phyloP scores from a whole-genome alignment of 2,329 filamentous ascomycete species.

The Fusarium floridanum region DNA sequence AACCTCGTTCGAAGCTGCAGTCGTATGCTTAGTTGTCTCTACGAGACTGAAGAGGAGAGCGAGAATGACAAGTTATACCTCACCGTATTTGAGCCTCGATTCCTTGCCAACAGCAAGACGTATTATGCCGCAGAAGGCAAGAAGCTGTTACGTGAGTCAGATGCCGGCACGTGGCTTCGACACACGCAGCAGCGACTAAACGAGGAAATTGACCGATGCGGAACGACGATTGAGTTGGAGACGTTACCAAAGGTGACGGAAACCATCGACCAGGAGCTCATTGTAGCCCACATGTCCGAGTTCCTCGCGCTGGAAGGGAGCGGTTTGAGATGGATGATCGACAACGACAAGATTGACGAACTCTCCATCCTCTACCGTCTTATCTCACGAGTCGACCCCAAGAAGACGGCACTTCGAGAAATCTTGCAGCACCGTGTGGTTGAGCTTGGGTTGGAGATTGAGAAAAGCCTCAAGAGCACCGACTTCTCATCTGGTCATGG shows the following conservation, averaged over 20 bases:
- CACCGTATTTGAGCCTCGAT: constrained; percentile 83
- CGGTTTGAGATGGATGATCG: constrained; percentile 89
- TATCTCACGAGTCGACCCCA: constrained; percentile 80
- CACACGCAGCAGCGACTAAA: constrained; percentile 79
- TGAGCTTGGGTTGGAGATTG: constrained; percentile 85
- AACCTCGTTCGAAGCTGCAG: constrained; percentile 84
- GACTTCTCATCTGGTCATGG: constrained; percentile 61
- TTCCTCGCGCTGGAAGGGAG: constrained; percentile 88
- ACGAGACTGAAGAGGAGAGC: constrained; percentile 83
- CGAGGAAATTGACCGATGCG: constrained; percentile 87
- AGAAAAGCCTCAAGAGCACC: constrained; percentile 72
- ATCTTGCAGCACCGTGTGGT: constrained; percentile 81
- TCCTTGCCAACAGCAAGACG: constrained; percentile 74
- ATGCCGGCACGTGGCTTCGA: constrained; percentile 85
- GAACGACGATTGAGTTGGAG: constrained; percentile 80
- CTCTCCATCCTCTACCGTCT: constrained; percentile 85
- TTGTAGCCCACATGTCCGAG: constrained; percentile 81
- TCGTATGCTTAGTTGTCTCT: constrained; percentile 90
- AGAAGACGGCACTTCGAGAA: constrained; percentile 77
- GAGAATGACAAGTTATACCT: constrained; percentile 87
- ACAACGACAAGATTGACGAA: constrained; percentile 85
- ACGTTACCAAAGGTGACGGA: constrained; percentile 79
- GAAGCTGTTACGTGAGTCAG: constrained; percentile 78
- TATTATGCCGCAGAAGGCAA: constrained; percentile 86
- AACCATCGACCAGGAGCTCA: constrained; percentile 86